phyloP scores from a whole-genome alignment of 1,284 basidiomycete genomes.

The Tilletiaria anomala region DNA sequence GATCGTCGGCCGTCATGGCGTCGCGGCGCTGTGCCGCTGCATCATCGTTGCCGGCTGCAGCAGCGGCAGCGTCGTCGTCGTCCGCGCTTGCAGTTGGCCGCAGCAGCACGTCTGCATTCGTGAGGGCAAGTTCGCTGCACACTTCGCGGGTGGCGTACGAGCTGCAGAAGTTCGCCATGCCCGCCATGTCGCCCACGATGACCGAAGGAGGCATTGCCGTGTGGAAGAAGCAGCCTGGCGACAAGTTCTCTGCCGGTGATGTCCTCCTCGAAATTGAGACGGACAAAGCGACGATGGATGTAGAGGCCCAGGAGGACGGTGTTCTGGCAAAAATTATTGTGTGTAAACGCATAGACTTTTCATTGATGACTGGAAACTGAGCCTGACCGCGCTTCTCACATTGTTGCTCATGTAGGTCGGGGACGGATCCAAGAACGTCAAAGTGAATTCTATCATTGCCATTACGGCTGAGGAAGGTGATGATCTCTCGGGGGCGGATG shows the following conservation, averaged over 20 bases:
- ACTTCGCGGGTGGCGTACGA: too few species aligned
- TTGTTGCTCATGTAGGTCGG: conserved; percentile 42
- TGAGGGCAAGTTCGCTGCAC: too few species aligned
- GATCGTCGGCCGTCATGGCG: too few species aligned
- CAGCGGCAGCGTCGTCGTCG: too few species aligned
- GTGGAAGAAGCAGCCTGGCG: conserved; percentile 96
- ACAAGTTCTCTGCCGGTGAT: conserved; percentile 73
- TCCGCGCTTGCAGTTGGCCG: too few species aligned
- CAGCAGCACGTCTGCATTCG: too few species aligned
- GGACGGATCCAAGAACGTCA: conserved; percentile 73
- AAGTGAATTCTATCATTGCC: conserved; percentile 77
- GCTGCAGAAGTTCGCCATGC: conserved; percentile 88
- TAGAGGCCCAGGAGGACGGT: conserved; percentile 94
- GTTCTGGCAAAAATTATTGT: conserved; percentile 76
- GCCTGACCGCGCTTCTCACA: not conserved
- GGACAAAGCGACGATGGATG: conserved; percentile 98
- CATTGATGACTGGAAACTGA: too few species aligned
- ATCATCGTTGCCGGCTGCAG: too few species aligned
- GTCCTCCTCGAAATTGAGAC: conserved; percentile 95
- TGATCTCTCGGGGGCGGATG: conserved; percentile 66
- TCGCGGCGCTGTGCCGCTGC: too few species aligned
- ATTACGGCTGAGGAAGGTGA: conserved; percentile 86
- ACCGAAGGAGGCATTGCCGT: conserved; percentile 92
- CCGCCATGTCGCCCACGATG: conserved; percentile 98
- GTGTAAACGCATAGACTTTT: not conserved